Percentiles rank a stretch among this genome's conserved stretches.
phyloP scores from a whole-genome alignment of 257 asterid species.

The Scutellaria galericulata region DNA sequence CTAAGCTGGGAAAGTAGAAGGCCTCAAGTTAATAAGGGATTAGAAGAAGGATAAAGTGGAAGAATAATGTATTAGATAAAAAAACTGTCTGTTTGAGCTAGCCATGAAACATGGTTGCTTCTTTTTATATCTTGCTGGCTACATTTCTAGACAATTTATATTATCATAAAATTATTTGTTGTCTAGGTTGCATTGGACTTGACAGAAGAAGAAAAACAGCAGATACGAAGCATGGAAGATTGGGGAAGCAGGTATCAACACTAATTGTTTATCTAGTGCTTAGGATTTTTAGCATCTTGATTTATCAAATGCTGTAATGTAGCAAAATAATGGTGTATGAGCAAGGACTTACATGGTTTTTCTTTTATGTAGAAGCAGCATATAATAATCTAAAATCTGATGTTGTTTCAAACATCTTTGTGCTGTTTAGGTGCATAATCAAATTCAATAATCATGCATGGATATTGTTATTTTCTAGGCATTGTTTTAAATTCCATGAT shows the following conservation, averaged over 20 bases:
- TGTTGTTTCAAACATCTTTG: slow-evolving; percentile 4
- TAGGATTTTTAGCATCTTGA: slow-evolving; percentile 1
- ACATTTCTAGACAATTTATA: slow-evolving; percentile 1
- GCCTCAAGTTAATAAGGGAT: neutral
- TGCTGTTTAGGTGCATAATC: neutral
- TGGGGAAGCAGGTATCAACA: slow-evolving; percentile 61
- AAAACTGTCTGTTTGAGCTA: slow-evolving; percentile 1
- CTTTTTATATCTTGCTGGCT: slow-evolving; percentile 5
- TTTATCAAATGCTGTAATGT: slow-evolving; percentile 9
- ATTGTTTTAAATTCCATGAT: neutral
- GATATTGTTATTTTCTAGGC: neutral
- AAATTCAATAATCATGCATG: neutral
- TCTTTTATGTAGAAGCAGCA: slow-evolving; percentile 24
- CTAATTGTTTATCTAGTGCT: slow-evolving; percentile 17
- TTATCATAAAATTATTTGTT: slow-evolving; percentile 2
- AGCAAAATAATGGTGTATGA: neutral
- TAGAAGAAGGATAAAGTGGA: slow-evolving; percentile 8
- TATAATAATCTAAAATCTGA: neutral
- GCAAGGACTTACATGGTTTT: neutral
- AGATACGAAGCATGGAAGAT: slow-evolving; percentile 51
- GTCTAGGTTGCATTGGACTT: slow-evolving; percentile 78
- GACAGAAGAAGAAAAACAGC: slow-evolving; percentile 75
- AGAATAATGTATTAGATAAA: neutral
- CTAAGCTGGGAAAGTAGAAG: neutral
- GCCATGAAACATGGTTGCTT: neutral